Base-by-base conservation (phyloP, 2,329 filamentous ascomycete species). In the Aspergillus cejpii region DNA sequence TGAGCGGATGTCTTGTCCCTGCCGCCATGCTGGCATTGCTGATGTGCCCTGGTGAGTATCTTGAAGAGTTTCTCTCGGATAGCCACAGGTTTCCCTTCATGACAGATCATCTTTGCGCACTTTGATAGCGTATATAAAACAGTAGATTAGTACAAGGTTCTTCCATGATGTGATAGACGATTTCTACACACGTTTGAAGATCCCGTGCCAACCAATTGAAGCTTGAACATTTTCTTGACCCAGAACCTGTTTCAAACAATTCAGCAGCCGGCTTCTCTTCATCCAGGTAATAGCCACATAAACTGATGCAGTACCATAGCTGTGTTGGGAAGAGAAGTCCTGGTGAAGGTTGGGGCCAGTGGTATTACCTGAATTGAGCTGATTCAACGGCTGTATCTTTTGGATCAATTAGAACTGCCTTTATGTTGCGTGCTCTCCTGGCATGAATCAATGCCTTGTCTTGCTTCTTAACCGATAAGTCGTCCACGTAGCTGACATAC, bases 201-300 rank as follows among this genome's bases (percentile, higher is more conserved):
- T 40, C 61, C 64, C 23, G 58, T 54, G 15, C 70, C 70, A 34
- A 64, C 58, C 27, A 64, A 57, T 44, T 70, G 64, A 33, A 75
- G 63, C 41, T 69, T 70, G 53, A 75, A 75, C 73, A 75, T 75
- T 53, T 75, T 75, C 52, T 75, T 75, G 19, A 73, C 72, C 73
- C 73, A 75, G 48, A 75, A 75, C 37, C 73, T 74, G 49, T 34
- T 36, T 2, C 29, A 7, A 47, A 27, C 26, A 24, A 15, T 21
- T 47, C 42, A 41, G 37, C 14, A 19, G 10, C 3, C 3, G 14
- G 14, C 6, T 31, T 7, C 6, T 15, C 7, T 15, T 4, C n/a
- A n/a, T 7, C 12, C 6, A 8, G n/a, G 28, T 8, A 5, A 31
- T 14, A 15, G 28, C 5, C n/a, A 31, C 14, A n/a, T n/a, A n/a